A percentile compares a stretch with the other conserved stretches of the same genome.
These are phyloP conservation scores for Venturiaceae sp. DNA, from an alignment of 2,329 filamentous ascomycete species.

Conservation along the genomic window DNA sequence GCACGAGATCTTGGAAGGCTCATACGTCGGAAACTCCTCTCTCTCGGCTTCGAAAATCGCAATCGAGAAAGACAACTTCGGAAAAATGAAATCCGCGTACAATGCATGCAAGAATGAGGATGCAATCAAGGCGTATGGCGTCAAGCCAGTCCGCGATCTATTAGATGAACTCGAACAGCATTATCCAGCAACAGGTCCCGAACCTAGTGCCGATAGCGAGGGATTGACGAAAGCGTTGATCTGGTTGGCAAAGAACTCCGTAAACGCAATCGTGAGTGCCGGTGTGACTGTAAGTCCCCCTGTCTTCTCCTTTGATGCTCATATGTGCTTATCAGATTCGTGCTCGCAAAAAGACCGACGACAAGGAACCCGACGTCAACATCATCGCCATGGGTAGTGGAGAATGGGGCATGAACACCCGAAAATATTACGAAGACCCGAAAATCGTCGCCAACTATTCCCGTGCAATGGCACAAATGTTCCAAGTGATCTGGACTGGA, in stretches of 20 bases:
- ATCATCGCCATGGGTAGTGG: conserved; percentile 38
- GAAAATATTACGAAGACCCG: conserved; percentile 24
- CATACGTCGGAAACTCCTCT: conserved; percentile 2
- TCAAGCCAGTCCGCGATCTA: conserved; percentile 45
- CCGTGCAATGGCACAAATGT: conserved; percentile 16
- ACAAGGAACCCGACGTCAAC: conserved; percentile 45
- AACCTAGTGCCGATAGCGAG: not conserved
- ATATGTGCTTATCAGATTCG: conserved; percentile 8
- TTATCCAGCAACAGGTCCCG: not conserved
- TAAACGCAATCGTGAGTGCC: conserved; percentile 20
- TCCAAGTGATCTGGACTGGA: conserved; percentile 21
- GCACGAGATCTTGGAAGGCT: conserved; percentile 6
- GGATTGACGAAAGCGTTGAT: conserved; percentile 29
- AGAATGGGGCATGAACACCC: conserved; percentile 32
- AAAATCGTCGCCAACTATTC: conserved; percentile 24
- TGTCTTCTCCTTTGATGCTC: not conserved
- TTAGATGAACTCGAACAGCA: conserved; percentile 30
- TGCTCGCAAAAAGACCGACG: conserved; percentile 29
- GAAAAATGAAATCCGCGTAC: conserved; percentile 55
- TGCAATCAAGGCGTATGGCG: conserved; percentile 44
- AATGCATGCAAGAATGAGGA: conserved; percentile 56
- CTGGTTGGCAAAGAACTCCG: conserved; percentile 36
- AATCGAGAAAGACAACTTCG: conserved; percentile 51
- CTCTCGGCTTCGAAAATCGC: not conserved
- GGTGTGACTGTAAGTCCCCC: not conserved